Conservation (phyloP, 1,284 basidiomycete species). For the Bjerkandera adusta region DNA sequence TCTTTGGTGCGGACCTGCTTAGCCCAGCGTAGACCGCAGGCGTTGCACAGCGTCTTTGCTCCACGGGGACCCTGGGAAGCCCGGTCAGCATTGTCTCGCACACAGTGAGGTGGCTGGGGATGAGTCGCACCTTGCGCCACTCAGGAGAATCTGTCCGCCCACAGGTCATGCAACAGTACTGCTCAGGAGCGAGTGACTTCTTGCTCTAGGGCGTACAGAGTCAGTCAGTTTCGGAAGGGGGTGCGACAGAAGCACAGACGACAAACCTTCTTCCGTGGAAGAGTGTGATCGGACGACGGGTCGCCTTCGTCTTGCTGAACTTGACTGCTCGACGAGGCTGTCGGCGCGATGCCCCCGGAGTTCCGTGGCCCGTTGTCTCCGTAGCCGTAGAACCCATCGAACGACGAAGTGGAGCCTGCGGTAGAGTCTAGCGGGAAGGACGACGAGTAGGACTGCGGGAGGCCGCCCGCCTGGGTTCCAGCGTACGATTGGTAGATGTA, state of each 20-base stretch:
- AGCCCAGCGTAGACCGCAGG: slow-evolving; percentile 83
- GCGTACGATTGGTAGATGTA: slow-evolving; percentile 2
- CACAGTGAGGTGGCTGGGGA: slow-evolving; percentile 16
- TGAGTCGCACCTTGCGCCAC: slow-evolving; percentile 69
- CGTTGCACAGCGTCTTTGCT: slow-evolving; percentile 86
- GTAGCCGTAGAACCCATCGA: no score
- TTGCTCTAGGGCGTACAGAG: slow-evolving; percentile 35
- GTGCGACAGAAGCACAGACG: neutral
- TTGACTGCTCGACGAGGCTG: neutral
- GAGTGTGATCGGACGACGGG: slow-evolving; percentile 8
- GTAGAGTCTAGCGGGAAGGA: slow-evolving; percentile 9
- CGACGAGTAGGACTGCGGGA: neutral
- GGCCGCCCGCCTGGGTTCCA: neutral
- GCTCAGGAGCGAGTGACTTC: slow-evolving; percentile 52
- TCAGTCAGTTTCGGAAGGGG: slow-evolving; percentile 1
- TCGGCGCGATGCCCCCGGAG: no score
- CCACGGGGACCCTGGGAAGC: slow-evolving; percentile 67
- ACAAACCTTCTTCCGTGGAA: slow-evolving; percentile 39
- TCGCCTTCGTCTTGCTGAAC: slow-evolving; percentile 14
- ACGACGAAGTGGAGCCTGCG: no score
- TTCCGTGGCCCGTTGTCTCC: no score
- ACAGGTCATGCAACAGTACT: slow-evolving; percentile 76
- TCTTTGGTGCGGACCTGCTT: slow-evolving; percentile 57
- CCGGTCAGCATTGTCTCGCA: slow-evolving; percentile 19
- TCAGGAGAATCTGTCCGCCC: slow-evolving; percentile 81